Conservation (phyloP, 495 filamentous ascomycete genomes). For the Penicillium mononematosum region DNA sequence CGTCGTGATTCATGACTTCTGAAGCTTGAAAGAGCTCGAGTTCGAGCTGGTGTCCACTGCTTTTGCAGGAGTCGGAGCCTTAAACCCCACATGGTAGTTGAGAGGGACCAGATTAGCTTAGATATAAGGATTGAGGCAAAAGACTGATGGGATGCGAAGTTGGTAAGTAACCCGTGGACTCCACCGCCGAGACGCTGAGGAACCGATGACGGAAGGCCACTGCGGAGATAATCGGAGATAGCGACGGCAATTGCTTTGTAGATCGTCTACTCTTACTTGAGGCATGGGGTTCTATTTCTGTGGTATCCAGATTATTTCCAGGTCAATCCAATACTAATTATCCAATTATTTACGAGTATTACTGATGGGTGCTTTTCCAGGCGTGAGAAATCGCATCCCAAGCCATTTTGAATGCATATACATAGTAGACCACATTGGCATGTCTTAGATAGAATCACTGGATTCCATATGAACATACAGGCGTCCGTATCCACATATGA, state of each 20-base stretch:
- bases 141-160: not conserved
- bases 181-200: not conserved
- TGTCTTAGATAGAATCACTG: not conserved
- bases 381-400: not conserved
- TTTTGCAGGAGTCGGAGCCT: conserved; percentile 26
- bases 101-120: not conserved
- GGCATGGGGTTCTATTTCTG: not conserved
- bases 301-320: not conserved
- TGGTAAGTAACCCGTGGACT: not conserved
- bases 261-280: not conserved
- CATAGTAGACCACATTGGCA: not conserved
- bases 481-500: not conserved
- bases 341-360: not conserved
- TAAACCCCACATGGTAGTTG: conserved; percentile 31
- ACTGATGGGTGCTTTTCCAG: not conserved
- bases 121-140: not conserved
- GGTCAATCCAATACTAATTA: not conserved
- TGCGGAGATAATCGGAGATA: conserved; percentile 42
- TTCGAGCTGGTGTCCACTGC: conserved; percentile 24
- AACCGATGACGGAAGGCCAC: conserved; percentile 29
- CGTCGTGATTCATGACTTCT: conserved; percentile 28
- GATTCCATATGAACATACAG: not conserved
- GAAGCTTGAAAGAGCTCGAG: conserved; percentile 34
- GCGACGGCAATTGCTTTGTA: not conserved
- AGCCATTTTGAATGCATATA: not conserved